Base-by-base conservation (phyloP, 192 early-diverging fungal species). In the Umbelopsis sp. region DNA sequence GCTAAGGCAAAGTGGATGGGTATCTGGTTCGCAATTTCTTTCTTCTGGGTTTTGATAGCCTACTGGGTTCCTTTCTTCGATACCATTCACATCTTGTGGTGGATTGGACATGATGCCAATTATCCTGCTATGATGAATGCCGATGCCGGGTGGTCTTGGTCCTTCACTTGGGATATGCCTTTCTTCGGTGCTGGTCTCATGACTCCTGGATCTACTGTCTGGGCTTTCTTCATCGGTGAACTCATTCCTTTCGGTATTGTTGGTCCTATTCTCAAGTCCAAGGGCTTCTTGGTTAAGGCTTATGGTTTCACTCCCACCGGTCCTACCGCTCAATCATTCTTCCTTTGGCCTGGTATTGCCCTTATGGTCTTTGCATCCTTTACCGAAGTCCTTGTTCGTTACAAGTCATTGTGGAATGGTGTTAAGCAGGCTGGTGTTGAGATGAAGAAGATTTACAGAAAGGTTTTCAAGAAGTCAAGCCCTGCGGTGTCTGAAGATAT, bases 271-370 rank as follows among this genome's bases (percentile, higher is more conserved):
- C 78, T 90, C 64, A 74, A 82, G 16, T 27, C 50, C 4, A 70
- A 76, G n/a, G 83, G 84, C 8, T 69, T 72, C 37, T 68, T 82
- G 53, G 66, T 66, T 37, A 61, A 52, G 4, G 35, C 66, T 13
- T 68, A 20, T 51, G 78, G 77, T 46, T 83, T 85, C 65, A 64
- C 16, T 1, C 58, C 70, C 27, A 64, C 44, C 1, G 71, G 71
- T 35, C 76, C 72, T 13, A 83, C 88, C 27, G 76, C 90, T 35
- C 86, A 85, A 53, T 87, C 81, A 66, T 91, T 85, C 83, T 82
- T 90, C 73, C 74, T 91, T 48, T 91, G 90, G 90, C 89, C 89
- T 16, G 89, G 89, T 80, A 80, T 91, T 66, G 79, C 80, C 15
- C 64, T 91, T 45, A 91, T 91, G 89, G 78, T 91, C 12, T 75